Evolutionary conservation across 176 grass and related monocot species (phyloP), one percentile per base, ranked within the genome.

Genomic region (Hordeum vulgare): DNA sequence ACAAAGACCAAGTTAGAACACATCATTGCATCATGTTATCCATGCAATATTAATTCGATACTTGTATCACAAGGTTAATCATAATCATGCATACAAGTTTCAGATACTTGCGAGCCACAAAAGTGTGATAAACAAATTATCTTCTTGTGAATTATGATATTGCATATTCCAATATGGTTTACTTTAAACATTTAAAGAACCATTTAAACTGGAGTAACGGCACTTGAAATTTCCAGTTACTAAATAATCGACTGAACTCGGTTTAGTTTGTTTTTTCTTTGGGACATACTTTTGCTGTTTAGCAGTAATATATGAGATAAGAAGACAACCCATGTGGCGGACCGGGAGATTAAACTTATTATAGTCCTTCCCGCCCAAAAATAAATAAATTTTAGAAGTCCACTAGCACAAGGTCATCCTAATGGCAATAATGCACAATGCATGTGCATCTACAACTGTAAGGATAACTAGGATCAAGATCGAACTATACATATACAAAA

Each of bases 271-370:
- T 11, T 23, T 26, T 71, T 42, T 25, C 25, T 45, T 15, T 14
- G 2, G 3, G 1, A 33, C 14, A 51, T 80, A 28, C 24, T 24
- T 69, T 3, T 56, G 9, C 23, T 81, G 31, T 7, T 53, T 29
- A 15, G 34, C 24, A 56, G 7, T 54, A 71, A 21, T 77, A 60
- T 72, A 80, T 69, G 73, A 20, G 61, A 70, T 64, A 81, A 78
- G 8, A 31, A 71, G 78, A 77, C 83, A 85, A 20, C 71, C 83
- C 78, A 85, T 81, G 87, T 85, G 83, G 18, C 34, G 29, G 18
- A 6, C 40, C 21, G 24, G 39, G 45, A 68, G 44, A 74, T 33
- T 10, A 57, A 35, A 84, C 59, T 65, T 77, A 74, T 74, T 70
- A 49, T 57, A 76, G n/a, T 11, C 58, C 65, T 20, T 54, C 18